Base-by-base conservation (phyloP, 352 stramenopile species). In the Phytopythium oedochilum region DNA sequence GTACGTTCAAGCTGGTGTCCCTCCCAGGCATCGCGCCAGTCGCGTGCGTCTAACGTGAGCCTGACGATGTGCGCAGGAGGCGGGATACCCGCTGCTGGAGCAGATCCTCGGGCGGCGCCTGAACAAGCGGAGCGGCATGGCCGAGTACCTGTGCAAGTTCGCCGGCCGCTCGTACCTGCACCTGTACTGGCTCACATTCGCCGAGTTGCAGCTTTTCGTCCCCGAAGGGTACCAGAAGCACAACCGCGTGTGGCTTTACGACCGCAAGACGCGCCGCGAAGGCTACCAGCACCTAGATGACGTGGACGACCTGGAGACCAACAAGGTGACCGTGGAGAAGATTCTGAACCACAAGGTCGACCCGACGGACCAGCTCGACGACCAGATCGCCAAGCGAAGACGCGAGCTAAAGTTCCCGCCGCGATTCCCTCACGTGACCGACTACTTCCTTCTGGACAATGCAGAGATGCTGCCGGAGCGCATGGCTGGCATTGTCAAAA, bases 61-160 rank as follows among this genome's bases (percentile, higher is more conserved):
- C 23, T 48, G 12, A 36, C 12, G 17, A 38, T 55, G 9, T 26
- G 5, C 55, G n/a, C 55, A 87, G 76, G 78, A 89, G 42, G 69
- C 74, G 31, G 72, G 70, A 3, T 89, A 90, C 36, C 84, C 81
- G 5, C 59, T 81, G 34, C 57, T 96, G 39, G 86, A 94, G 45
- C 76, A 90, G 56, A 92, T 96, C 60, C 76, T 94, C 4, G 86
- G 86, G 31, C 83, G 86, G 26, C 83, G 86, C 2, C 81, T 92
- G 39, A 92, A 94, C 60, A 71, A 79, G 45, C 74, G 73, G 8
- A 90, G 64, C 2, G 83, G 84, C 14, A 59, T 75, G 22, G 67
- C 85, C 25, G 86, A 96, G 60, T 96, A 95, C 42, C 56, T 94
- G 64, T 90, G 79, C 76, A 96, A 96, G 56, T 95, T 96, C 48